phyloP scores from a whole-genome alignment of 2,329 filamentous ascomycete genomes.

The Ceratocystis huliohia region DNA sequence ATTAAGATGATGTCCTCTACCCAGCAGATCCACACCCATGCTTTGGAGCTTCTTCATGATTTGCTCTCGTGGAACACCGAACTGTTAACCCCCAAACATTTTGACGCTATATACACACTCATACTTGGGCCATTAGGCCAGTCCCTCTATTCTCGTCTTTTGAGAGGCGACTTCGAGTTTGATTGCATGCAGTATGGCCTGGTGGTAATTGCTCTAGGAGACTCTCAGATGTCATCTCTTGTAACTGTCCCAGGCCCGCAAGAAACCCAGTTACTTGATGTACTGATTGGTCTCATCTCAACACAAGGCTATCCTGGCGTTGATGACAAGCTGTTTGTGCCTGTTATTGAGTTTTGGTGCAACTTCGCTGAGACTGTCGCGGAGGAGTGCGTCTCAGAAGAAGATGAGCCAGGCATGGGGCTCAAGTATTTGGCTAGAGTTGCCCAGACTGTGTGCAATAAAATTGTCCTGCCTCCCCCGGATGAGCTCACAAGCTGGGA shows the following conservation, averaged over 20 bases:
- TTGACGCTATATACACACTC: slow-evolving; percentile 43
- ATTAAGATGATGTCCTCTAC: slow-evolving; percentile 39
- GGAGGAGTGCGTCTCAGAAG: slow-evolving; percentile 42
- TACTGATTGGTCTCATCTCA: slow-evolving; percentile 52
- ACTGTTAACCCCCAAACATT: slow-evolving; percentile 49
- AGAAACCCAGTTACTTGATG: slow-evolving; percentile 41
- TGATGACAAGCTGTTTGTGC: slow-evolving; percentile 63
- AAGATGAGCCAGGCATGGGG: slow-evolving; percentile 29
- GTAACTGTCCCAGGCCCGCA: slow-evolving; percentile 41
- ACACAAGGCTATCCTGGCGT: slow-evolving; percentile 54
- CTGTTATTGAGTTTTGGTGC: slow-evolving; percentile 69
- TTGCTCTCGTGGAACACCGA: slow-evolving; percentile 50
- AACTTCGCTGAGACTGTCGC: slow-evolving; percentile 58
- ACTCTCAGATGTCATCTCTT: slow-evolving; percentile 49
- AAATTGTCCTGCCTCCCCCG: slow-evolving; percentile 53
- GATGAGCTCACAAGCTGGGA: slow-evolving; percentile 54
- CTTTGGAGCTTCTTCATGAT: slow-evolving; percentile 53
- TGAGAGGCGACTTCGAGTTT: slow-evolving; percentile 49
- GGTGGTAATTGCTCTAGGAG: slow-evolving; percentile 55
- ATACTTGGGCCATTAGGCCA: slow-evolving; percentile 49
- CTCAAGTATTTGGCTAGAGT: slow-evolving; percentile 31
- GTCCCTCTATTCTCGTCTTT: slow-evolving; percentile 40
- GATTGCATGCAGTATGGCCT: slow-evolving; percentile 53
- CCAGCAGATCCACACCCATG: slow-evolving; percentile 44
- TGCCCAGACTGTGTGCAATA: slow-evolving; percentile 53